These are phyloP conservation scores for Cynanchum wilfordii DNA, from an alignment of 257 asterid species.

Conservation along the genomic window DNA sequence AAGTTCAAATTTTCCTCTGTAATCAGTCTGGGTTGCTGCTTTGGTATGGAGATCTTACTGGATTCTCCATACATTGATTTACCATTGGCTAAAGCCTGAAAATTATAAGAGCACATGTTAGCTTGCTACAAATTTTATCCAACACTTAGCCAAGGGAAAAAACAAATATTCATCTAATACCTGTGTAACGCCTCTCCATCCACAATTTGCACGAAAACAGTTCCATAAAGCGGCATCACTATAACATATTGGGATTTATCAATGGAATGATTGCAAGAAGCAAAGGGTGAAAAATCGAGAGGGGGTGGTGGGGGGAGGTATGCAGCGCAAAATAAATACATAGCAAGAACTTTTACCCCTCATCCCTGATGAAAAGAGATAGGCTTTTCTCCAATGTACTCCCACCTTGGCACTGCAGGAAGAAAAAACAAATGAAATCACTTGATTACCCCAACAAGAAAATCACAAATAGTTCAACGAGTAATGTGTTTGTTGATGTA, in stretches of 20 bases:
- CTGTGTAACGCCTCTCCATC: conserved; percentile 72
- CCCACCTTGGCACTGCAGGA: conserved; percentile 75
- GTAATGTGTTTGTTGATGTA: background rate
- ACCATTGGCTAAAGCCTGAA: conserved; percentile 59
- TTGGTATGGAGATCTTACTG: conserved; percentile 33
- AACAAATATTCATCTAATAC: conserved; percentile 28
- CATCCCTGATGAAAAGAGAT: conserved; percentile 46
- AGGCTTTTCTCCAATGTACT: conserved; percentile 62
- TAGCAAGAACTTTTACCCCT: conserved; percentile 47
- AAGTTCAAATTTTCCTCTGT: conserved; percentile 50
- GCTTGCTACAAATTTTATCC: conserved; percentile 11
- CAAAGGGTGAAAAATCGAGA: conserved; percentile 5
- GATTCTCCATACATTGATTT: conserved; percentile 42
- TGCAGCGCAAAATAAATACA: conserved; percentile 4
- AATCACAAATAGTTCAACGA: background rate
- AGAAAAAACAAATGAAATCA: conserved; percentile 26
- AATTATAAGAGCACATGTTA: conserved; percentile 16
- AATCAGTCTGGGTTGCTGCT: conserved; percentile 42
- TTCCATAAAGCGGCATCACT: conserved; percentile 74
- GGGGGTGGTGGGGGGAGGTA: background rate
- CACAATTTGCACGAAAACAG: conserved; percentile 86
- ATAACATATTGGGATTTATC: conserved; percentile 27
- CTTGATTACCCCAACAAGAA: background rate
- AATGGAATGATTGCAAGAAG: conserved; percentile 12
- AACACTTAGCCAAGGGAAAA: background rate